Percentiles rank a stretch among this genome's conserved stretches.
phyloP scores from a whole-genome alignment of 73 alveolate species.

The Tetrahymena malaccensis region DNA sequence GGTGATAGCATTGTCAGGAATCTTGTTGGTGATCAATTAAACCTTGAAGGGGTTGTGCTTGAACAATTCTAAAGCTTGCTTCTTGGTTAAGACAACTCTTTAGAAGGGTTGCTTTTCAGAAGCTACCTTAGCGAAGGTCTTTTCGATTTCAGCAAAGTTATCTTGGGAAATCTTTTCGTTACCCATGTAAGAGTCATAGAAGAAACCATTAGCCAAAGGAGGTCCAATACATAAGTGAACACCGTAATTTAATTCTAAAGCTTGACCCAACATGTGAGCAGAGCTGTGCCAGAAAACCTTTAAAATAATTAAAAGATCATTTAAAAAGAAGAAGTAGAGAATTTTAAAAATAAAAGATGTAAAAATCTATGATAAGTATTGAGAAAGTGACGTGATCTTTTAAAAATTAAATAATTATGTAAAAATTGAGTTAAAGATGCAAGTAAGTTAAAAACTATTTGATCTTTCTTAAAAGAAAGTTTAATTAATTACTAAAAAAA shows the following conservation, averaged over 20 bases:
- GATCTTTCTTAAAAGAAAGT: too few species aligned
- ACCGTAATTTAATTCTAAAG: conserved; percentile 90
- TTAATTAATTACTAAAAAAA: too few species aligned
- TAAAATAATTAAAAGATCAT: not conserved
- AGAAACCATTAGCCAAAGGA: conserved; percentile 96
- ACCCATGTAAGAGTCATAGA: conserved; percentile 97
- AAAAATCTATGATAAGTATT: too few species aligned
- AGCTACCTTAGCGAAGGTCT: conserved; percentile 69
- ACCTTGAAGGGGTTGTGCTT: conserved; percentile 96
- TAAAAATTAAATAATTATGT: too few species aligned
- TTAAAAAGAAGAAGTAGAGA: not conserved
- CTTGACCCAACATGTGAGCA: conserved; percentile 85
- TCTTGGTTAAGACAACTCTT: conserved; percentile 91
- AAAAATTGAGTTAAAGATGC: too few species aligned
- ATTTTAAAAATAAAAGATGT: not conserved
- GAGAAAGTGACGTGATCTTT: too few species aligned
- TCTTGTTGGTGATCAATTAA: conserved; percentile 89
- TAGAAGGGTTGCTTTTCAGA: conserved; percentile 88
- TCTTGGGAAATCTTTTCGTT: conserved; percentile 73
- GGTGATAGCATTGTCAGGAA: conserved; percentile 91
- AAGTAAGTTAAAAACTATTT: too few species aligned
- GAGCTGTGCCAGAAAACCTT: conserved; percentile 97
- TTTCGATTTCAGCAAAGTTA: conserved; percentile 83
- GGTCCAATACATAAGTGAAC: conserved; percentile 98
- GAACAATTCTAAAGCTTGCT: conserved; percentile 90